Percentiles rank a stretch among this genome's conserved stretches.
Evolutionary conservation across 306 rosid species (phyloP).

Genomic region (Cicer chorassanicum): DNA sequence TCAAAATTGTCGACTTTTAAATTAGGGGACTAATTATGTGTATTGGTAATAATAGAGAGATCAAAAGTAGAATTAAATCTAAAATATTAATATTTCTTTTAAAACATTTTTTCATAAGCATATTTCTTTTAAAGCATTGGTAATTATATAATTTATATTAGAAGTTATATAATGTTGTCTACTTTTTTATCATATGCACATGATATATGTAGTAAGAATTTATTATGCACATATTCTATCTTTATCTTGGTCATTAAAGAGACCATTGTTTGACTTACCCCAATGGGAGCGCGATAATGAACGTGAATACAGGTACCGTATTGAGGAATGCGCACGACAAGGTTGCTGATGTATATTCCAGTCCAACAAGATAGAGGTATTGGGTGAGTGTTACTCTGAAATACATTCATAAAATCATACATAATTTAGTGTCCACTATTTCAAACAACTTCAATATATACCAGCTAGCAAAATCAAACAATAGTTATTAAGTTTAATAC

Average conservation of each 20-base stretch:
- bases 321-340: constrained; percentile 88
- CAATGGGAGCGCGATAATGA: constrained; percentile 73
- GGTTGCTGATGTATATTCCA: constrained; percentile 74
- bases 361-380: constrained; percentile 72
- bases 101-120: too few relatives aligned
- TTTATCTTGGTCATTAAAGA: neutral
- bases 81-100: too few relatives aligned
- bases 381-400: constrained; percentile 74
- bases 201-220: neutral
- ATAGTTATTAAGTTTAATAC: neutral
- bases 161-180: too few relatives aligned
- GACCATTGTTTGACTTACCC: constrained; percentile 54
- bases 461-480: neutral
- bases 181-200: neutral
- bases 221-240: neutral
- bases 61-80: too few relatives aligned
- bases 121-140: too few relatives aligned
- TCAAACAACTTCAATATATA: neutral
- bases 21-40: too few relatives aligned
- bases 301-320: constrained; percentile 76
- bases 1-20: too few relatives aligned
- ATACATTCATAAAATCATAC: constrained; percentile 18
- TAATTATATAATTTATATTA: too few relatives aligned
- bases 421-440: neutral
- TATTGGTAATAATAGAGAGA: too few relatives aligned